Evolutionary conservation across 495 filamentous ascomycete genomes (phyloP).

Genomic region (Penicillium steckii): DNA sequence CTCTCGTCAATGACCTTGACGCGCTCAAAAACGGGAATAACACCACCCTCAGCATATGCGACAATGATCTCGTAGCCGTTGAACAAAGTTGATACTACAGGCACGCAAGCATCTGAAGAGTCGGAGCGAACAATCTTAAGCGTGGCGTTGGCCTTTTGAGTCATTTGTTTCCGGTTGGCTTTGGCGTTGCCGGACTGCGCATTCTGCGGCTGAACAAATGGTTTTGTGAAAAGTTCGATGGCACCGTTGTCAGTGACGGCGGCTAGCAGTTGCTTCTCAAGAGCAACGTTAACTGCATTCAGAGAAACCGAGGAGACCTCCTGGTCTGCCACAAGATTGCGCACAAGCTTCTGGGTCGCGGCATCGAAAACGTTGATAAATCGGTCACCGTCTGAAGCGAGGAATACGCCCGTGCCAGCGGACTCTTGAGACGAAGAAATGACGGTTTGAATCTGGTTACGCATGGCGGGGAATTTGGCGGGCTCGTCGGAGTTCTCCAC

Average conservation of each 20-base stretch:
- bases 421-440: slow-evolving; percentile 39
- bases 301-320: slow-evolving; percentile 44
- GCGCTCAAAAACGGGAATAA: slow-evolving; percentile 55
- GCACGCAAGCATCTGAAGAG: slow-evolving; percentile 38
- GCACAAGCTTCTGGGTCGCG: slow-evolving; percentile 40
- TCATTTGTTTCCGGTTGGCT: slow-evolving; percentile 49
- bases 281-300: slow-evolving; percentile 17
- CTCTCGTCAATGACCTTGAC: slow-evolving; percentile 50
- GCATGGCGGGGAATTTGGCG: slow-evolving; percentile 51
- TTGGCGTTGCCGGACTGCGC: slow-evolving; percentile 36
- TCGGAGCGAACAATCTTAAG: slow-evolving; percentile 51
- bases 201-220: slow-evolving; percentile 43
- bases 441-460: slow-evolving; percentile 51
- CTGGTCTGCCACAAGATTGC: slow-evolving; percentile 53
- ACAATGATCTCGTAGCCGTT: slow-evolving; percentile 49
- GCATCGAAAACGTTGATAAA: slow-evolving; percentile 56
- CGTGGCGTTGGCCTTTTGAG: slow-evolving; percentile 47
- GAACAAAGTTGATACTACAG: slow-evolving; percentile 47
- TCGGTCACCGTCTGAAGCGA: slow-evolving; percentile 53
- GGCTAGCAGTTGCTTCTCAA: slow-evolving; percentile 45
- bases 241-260: slow-evolving; percentile 54
- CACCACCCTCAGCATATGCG: slow-evolving; percentile 56
- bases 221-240: slow-evolving; percentile 56
- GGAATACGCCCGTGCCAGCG: slow-evolving; percentile 34
- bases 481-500: slow-evolving; percentile 41